Base-by-base conservation (phyloP, 1,139 yeast genomes). In the Saccharomyces pastorianus region DNA sequence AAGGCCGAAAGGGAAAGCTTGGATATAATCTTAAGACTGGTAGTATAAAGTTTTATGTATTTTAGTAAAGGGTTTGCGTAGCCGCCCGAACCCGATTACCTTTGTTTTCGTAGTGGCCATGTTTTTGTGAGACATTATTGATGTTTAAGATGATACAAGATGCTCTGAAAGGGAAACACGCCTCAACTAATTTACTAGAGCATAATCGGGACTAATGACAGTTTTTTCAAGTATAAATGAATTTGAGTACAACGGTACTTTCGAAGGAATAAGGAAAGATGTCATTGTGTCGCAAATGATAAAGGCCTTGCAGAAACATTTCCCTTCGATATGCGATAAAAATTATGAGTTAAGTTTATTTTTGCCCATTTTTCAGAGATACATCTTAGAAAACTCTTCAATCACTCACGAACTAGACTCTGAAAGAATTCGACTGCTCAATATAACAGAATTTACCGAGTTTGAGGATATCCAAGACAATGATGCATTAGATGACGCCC, bases 281-380 rank as follows among this genome's bases (percentile, higher is more conserved):
- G 59, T 95, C 90, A 20, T 58, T 96, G 98, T 99, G 8, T 86
- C 96, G 58, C 97, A 90, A 72, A 93, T 93, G 98, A 85, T 98
- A 69, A 93, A 93, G 71, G 95, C 96, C 2, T 81, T 93, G 74
- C 93, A 93, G 79, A 81, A 80, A 70, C 77, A 93, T 69, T 86
- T 93, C 51, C 98, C 90, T 71, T 80, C 93, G 25, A 88, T 88
- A 54, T 64, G 69, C 34, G 78, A 71, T 46, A 81, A 85, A 65
- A 74, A 78, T 32, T 79, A 78, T 63, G 96, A 93, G 74, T 85
- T 93, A 96, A 99, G 93, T 74, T 84, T 90, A 49, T 95, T 93
- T 73, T 93, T 93, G 70, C 85, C 95, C 38, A 79, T 95, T 57
- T 93, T 90, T 76, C 86, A 98, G 77, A 83, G 99, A 69, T 93